Percentiles rank a stretch among this genome's conserved stretches.
phyloP scores from a whole-genome alignment of 2,329 filamentous ascomycete species.

The Fusarium piperis region DNA sequence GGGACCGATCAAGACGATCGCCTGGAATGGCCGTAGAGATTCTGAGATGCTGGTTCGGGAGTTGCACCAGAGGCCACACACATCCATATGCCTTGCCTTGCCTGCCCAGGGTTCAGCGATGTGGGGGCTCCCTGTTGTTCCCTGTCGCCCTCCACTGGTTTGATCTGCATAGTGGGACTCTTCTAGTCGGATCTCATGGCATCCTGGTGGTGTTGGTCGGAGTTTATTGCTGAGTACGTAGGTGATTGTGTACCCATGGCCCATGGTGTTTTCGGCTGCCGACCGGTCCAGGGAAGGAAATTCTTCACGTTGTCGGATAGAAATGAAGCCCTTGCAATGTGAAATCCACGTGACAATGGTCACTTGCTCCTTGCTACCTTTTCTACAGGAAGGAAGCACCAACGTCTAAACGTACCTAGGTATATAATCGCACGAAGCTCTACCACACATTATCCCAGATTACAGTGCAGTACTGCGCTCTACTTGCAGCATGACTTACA shows the following conservation, averaged over 20 bases:
- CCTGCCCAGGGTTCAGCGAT: not conserved
- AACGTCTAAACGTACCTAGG: not conserved
- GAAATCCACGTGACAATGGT: slow-evolving; percentile 10
- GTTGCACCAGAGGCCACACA: not conserved
- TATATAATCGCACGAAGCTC: not conserved
- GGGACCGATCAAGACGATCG: not conserved
- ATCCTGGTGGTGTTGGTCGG: slow-evolving; percentile 15
- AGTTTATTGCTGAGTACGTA: not conserved
- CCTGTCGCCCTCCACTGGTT: slow-evolving; percentile 1
- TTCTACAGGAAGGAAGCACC: not conserved
- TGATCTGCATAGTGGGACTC: slow-evolving; percentile 9
- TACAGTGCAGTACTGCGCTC: not conserved
- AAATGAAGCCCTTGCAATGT: not conserved
- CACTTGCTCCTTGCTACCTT: not conserved
- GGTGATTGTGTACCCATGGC: not conserved
- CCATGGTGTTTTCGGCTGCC: not conserved
- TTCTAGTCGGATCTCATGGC: slow-evolving; percentile 11
- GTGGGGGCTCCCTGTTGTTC: not conserved
- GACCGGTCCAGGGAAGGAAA: not conserved
- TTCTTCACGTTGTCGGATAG: not conserved
- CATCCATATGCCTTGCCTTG: not conserved
- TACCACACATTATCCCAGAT: not conserved
- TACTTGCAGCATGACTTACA: slow-evolving; percentile 17
- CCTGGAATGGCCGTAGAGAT: slow-evolving; percentile 19
- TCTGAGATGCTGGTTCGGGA: not conserved